Conservation (phyloP, 2,329 filamentous ascomycete genomes). For the Trichoderma sp. region DNA sequence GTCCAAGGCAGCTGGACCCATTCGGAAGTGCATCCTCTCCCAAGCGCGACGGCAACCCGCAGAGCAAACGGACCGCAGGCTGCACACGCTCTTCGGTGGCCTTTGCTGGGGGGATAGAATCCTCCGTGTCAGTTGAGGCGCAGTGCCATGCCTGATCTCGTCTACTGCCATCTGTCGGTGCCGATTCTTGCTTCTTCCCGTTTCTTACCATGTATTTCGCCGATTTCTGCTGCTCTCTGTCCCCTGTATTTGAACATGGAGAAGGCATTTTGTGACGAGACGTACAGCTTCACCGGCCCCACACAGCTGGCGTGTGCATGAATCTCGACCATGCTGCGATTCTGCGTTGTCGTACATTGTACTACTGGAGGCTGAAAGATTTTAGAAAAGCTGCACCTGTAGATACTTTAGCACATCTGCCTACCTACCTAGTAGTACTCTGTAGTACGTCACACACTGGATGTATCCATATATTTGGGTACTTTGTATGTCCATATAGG, state of each 20-base stretch:
- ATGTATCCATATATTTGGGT: neutral
- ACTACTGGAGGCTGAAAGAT: neutral
- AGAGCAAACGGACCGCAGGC: neutral
- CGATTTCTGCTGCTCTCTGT: neutral
- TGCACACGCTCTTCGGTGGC: neutral
- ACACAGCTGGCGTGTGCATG: neutral
- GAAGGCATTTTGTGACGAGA: neutral
- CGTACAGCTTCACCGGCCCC: slow-evolving; percentile 17
- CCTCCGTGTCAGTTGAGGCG: neutral
- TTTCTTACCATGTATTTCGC: neutral
- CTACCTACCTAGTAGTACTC: neutral
- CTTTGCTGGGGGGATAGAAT: neutral
- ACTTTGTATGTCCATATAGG: neutral
- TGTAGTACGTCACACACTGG: neutral
- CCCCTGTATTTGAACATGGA: neutral
- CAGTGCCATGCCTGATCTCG: neutral
- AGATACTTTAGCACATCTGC: neutral
- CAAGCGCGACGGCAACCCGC: slow-evolving; percentile 5
- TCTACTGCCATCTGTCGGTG: neutral
- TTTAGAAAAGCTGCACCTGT: neutral
- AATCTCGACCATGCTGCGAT: neutral
- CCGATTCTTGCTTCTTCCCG: neutral
- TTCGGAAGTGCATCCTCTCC: neutral
- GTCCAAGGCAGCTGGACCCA: neutral
- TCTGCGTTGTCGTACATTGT: neutral